Base-by-base conservation (phyloP, 2,329 filamentous ascomycete genomes). In the Scytalidium lignicola region DNA sequence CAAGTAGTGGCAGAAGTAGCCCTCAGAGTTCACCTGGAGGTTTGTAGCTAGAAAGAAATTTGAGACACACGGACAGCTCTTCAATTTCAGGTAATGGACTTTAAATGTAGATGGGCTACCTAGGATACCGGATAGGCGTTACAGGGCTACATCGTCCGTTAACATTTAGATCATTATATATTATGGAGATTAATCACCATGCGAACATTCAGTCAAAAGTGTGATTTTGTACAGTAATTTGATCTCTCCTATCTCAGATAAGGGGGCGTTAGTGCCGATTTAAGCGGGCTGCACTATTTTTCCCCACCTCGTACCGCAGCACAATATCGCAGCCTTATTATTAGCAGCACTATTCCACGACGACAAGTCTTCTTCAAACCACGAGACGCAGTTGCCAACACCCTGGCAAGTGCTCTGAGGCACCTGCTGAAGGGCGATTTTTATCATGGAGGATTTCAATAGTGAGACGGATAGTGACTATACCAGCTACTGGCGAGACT, bases 381-480 rank as follows among this genome's bases (percentile, higher is more conserved):
- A 13, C 32, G 15, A 37, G 22, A 48, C 52, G 39, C 52, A 52
- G 52, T 55, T 58, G 55, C 56, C 54, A 49, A 51, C 47, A 56
- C 42, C 51, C 53, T 54, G 52, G 59, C 60, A 56, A 57, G 60
- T 60, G 58, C 58, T 47, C 51, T 49, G 48, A 39, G 58, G 60
- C 60, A 60, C 59, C 54, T 60, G 60, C 56, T 56, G 45, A 53
- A 55, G 51, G 53, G 54, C 50, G 48, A 50, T 51, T 48, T 29
- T 44, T 47, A 61, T 47, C 62, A 97, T 97, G 93, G 93, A 97
- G 68, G 92, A 97, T 72, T 97, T 93, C 71, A 91, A 90, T 58
- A 96, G 90, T 66, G 93, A 99, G 71, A 95, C 91, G 12, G 93
- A 99, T 67, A 96, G 91, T 71, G 93, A 99, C 74, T 99, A 97